Evolutionary conservation across 192 early-diverging fungal species (phyloP).

Genomic region (Coemansia sp.): DNA sequence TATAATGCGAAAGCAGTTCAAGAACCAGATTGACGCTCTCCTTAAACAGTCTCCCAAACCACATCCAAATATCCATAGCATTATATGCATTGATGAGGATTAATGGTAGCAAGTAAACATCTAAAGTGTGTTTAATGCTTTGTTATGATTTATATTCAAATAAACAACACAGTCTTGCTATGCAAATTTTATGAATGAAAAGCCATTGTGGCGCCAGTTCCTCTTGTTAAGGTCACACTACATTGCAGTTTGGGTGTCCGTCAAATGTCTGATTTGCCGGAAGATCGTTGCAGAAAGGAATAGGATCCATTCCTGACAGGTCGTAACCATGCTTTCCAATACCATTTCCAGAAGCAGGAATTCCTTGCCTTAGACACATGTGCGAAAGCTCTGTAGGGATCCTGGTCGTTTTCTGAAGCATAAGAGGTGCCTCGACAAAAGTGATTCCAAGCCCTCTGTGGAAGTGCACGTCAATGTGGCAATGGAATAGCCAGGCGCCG

Average conservation of each 20-base stretch:
- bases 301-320: constrained; percentile 49
- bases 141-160: too few relatives aligned
- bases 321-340: constrained; percentile 68
- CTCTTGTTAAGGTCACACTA: not conserved
- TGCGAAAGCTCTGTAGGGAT: constrained; percentile 56
- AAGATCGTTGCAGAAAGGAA: not conserved
- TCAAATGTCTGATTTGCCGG: constrained; percentile 4
- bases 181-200: too few relatives aligned
- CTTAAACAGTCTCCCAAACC: not conserved
- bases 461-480: constrained; percentile 63
- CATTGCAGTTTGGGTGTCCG: not conserved
- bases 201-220: too few relatives aligned
- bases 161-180: too few relatives aligned
- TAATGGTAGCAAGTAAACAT: not conserved
- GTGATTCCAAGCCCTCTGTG: constrained; percentile 66
- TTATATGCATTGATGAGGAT: not conserved
- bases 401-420: constrained; percentile 51
- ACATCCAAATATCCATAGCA: not conserved
- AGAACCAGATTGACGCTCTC: not conserved
- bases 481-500: constrained; percentile 79
- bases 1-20: not conserved
- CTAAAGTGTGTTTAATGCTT: too few relatives aligned
- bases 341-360: constrained; percentile 65
- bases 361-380: constrained; percentile 29
- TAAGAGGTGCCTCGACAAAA: constrained; percentile 70